Conservation (phyloP, 345 rosid genomes). For the Bruguiera gymnorhiza region DNA sequence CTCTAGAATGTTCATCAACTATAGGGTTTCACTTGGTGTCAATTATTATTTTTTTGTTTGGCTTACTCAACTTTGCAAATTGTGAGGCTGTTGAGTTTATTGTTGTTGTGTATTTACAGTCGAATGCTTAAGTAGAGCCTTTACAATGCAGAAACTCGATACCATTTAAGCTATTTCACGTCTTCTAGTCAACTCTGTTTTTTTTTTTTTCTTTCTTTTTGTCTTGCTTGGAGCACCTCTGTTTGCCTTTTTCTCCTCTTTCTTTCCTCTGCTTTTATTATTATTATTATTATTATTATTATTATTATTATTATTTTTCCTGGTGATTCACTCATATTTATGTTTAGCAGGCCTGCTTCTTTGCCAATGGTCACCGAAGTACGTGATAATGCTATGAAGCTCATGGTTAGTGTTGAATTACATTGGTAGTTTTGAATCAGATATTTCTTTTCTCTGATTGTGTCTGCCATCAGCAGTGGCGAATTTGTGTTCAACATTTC, state of each 20-base stretch:
- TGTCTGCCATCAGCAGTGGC: constrained; percentile 40
- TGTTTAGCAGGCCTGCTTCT: constrained; percentile 43
- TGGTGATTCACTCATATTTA: background rate
- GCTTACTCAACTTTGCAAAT: background rate
- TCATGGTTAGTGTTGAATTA: constrained; percentile 44
- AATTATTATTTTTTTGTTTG: no score
- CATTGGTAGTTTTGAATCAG: background rate
- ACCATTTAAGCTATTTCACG: background rate
- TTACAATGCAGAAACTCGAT: background rate
- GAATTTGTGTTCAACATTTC: constrained; percentile 57
- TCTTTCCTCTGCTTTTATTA: background rate
- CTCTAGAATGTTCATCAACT: no score
- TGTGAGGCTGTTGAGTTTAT: background rate
- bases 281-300: background rate
- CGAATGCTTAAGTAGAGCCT: background rate
- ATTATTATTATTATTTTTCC: background rate
- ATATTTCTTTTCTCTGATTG: constrained; percentile 19
- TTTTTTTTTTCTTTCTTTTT: background rate
- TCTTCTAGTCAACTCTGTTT: constrained; percentile 2
- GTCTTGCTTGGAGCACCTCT: constrained; percentile 4
- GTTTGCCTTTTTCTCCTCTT: background rate
- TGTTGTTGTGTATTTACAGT: no score
- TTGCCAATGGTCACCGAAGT: constrained; percentile 34
- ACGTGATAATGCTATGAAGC: constrained; percentile 37
- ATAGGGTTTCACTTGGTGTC: no score